These are phyloP conservation scores for Malassezia vespertilionis DNA, from an alignment of 1,284 basidiomycete genomes.

Conservation along the genomic window DNA sequence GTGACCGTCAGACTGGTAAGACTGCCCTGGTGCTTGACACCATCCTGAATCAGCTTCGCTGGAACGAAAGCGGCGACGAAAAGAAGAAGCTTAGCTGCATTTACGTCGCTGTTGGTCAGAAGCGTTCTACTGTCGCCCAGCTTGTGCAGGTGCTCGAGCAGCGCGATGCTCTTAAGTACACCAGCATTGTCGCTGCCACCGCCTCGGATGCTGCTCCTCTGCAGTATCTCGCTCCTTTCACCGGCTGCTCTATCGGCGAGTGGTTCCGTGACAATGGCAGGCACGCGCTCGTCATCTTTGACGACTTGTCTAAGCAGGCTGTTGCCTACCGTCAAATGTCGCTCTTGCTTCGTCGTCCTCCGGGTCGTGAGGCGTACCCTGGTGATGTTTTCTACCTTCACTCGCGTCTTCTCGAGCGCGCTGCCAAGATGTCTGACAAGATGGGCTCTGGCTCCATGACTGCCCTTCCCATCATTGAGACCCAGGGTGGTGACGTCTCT, in stretches of 20 bases:
- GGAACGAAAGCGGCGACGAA: slow-evolving; percentile 96
- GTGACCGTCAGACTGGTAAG: slow-evolving; percentile 99
- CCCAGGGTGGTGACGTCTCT: slow-evolving; percentile 99
- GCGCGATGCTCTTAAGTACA: slow-evolving; percentile 99
- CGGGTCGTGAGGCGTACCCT: slow-evolving; percentile 99
- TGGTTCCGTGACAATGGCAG: slow-evolving; percentile 99
- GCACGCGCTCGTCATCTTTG: slow-evolving; percentile 91
- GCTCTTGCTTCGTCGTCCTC: slow-evolving; percentile 94
- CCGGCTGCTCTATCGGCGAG: slow-evolving; percentile 98
- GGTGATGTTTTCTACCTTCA: slow-evolving; percentile 99
- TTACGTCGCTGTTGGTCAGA: slow-evolving; percentile 97
- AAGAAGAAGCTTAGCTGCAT: slow-evolving; percentile 98
- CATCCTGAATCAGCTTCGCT: slow-evolving; percentile 99
- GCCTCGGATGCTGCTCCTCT: slow-evolving; percentile 97
- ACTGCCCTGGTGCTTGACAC: slow-evolving; percentile 98
- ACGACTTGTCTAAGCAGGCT: slow-evolving; percentile 98
- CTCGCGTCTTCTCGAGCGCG: slow-evolving; percentile 98
- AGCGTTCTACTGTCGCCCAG: slow-evolving; percentile 97
- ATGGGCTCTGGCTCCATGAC: slow-evolving; percentile 96
- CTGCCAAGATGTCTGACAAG: slow-evolving; percentile 98
- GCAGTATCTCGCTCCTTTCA: slow-evolving; percentile 98
- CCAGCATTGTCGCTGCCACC: slow-evolving; percentile 95
- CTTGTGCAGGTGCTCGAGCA: slow-evolving; percentile 98
- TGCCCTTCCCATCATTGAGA: slow-evolving; percentile 98
- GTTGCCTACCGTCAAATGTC: slow-evolving; percentile 99